Percentiles rank a stretch among this genome's conserved stretches.
These are phyloP conservation scores for Pouteria glomerata DNA, from an alignment of 148 eudicot species.

Conservation along the genomic window DNA sequence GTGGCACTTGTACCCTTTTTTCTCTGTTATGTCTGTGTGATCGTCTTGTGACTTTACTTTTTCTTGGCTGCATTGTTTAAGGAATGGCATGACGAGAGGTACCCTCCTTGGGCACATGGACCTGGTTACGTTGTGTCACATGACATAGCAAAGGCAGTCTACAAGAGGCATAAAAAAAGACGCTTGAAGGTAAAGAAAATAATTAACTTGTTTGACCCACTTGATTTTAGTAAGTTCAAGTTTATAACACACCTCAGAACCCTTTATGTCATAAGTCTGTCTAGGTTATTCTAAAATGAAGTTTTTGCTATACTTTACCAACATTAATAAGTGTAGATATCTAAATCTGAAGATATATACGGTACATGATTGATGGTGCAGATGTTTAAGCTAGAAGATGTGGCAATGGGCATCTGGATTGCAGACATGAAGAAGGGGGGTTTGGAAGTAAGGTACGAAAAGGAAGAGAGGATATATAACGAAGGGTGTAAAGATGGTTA, in stretches of 20 bases:
- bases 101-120: constrained; percentile 94
- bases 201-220: neutral
- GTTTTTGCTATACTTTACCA: neutral
- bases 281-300: neutral
- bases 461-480: constrained; percentile 49
- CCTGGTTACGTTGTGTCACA: constrained; percentile 87
- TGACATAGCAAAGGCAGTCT: constrained; percentile 66
- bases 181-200: constrained; percentile 51
- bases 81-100: too few relatives aligned
- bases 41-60: too few relatives aligned
- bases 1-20: too few relatives aligned
- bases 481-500: constrained; percentile 72
- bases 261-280: too few relatives aligned
- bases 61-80: too few relatives aligned
- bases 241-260: too few relatives aligned
- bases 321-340: neutral
- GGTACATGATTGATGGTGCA: constrained; percentile 17
- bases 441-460: constrained; percentile 47
- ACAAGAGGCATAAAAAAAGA: constrained; percentile 55
- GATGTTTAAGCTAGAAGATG: constrained; percentile 90
- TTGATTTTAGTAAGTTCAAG: neutral
- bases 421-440: constrained; percentile 64
- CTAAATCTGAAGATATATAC: constrained; percentile 4
- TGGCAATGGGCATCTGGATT: constrained; percentile 92
- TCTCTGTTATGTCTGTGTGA: too few relatives aligned